A percentile compares a stretch with the other conserved stretches of the same genome.
phyloP scores from a whole-genome alignment of 169 alveolate genomes.

The Plasmodium gaboni region DNA sequence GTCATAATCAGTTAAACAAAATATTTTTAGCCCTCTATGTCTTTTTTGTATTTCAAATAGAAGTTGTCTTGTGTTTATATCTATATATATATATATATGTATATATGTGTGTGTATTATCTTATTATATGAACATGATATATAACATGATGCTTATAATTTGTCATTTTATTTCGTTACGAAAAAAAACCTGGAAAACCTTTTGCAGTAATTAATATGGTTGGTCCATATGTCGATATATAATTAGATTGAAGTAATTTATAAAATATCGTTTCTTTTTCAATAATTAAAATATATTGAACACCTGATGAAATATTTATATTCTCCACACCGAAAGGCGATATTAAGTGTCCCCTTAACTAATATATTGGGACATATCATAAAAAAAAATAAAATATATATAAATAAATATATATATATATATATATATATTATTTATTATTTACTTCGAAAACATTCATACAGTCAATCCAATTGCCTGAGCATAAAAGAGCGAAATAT shows the following conservation, averaged over 20 bases:
- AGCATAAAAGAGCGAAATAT: neutral
- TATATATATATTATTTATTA: neutral
- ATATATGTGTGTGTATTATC: slow-evolving; percentile 4
- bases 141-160: neutral
- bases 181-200: slow-evolving; percentile 66
- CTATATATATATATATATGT: slow-evolving; percentile 32
- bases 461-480: slow-evolving; percentile 73
- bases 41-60: slow-evolving; percentile 31
- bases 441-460: slow-evolving; percentile 61
- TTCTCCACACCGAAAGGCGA: slow-evolving; percentile 71
- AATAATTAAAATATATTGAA: slow-evolving; percentile 73
- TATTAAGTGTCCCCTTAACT: slow-evolving; percentile 74
- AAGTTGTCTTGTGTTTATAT: slow-evolving; percentile 66
- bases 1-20: slow-evolving; percentile 72
- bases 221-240: slow-evolving; percentile 67
- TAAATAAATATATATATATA: neutral
- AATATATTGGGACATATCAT: neutral
- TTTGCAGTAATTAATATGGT: slow-evolving; percentile 51
- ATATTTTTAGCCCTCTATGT: slow-evolving; percentile 23
- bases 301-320: slow-evolving; percentile 69
- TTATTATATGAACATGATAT: neutral
- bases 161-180: neutral
- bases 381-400: neutral
- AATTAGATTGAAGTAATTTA: slow-evolving; percentile 71
- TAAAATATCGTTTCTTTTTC: slow-evolving; percentile 81